Percentiles rank a stretch among this genome's conserved stretches.
Conservation (phyloP, 768 basidiomycete species). For the Paxillus rubicundulus region DNA sequence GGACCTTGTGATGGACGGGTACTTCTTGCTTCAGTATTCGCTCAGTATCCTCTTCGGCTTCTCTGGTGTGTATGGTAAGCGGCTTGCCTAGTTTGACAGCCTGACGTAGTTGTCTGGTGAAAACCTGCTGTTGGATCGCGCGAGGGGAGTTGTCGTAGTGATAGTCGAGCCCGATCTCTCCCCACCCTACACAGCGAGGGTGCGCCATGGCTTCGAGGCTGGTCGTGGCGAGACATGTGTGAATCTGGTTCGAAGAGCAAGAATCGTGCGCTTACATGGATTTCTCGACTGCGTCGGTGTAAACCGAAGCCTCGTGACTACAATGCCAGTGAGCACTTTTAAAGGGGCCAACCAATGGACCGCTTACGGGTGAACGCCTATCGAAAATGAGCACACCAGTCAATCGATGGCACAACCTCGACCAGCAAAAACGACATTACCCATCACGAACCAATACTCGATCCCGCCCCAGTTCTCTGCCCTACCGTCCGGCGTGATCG, state of each 20-base stretch:
- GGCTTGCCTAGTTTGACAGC: conserved; percentile 73
- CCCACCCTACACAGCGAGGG: conserved; percentile 83
- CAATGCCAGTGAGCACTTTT: neutral
- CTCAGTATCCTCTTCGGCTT: conserved; percentile 82
- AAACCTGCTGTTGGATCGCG: conserved; percentile 61
- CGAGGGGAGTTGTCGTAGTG: conserved; percentile 80
- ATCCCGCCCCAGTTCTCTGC: conserved; percentile 59
- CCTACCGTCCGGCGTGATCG: conserved; percentile 48
- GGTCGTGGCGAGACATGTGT: neutral
- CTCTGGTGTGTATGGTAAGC: conserved; percentile 82
- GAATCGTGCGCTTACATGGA: conserved; percentile 51
- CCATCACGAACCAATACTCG: conserved; percentile 83
- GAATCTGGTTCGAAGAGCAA: neutral
- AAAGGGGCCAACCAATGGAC: neutral
- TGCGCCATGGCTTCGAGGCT: conserved; percentile 76
- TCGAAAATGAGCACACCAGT: neutral
- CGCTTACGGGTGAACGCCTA: conserved; percentile 74
- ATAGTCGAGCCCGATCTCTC: conserved; percentile 86
- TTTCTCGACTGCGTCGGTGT: conserved; percentile 64
- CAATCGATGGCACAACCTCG: neutral
- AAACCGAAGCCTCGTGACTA: conserved; percentile 71
- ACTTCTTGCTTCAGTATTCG: conserved; percentile 74
- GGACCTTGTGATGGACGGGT: conserved; percentile 64
- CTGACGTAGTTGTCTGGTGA: conserved; percentile 62
- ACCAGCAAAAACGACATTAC: conserved; percentile 31